Evolutionary conservation across 768 basidiomycete genomes (phyloP), one percentile per base, ranked within the genome.

Genomic region (Piloderma croceum): DNA sequence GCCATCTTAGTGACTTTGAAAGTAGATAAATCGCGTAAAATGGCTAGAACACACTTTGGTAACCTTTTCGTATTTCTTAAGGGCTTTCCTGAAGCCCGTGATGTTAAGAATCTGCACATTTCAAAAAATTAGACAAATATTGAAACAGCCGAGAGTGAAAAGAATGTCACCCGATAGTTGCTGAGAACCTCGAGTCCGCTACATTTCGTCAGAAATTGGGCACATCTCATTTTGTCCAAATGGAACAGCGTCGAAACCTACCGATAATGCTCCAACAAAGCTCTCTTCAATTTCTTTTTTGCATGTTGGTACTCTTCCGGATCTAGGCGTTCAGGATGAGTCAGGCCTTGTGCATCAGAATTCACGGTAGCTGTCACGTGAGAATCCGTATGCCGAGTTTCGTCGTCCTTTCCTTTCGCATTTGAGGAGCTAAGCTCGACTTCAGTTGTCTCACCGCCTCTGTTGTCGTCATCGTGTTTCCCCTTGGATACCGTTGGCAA

Each of bases 61-160:
- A 4, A 74, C 63, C 57, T 89, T 92, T 53, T 84, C 85, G 46
- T 88, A 91, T 58, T 90, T 91, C 63, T 85, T 90, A 42, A 91
- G 57, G 0, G 81, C 81, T 57, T 91, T 91, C 20, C 86, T 71
- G 58, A 96, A 91, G 2, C 94, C 96, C 1, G 89, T 87, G 7
- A 91, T 60, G 58, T 99, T 98, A 29, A 97, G 62, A 33, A 85
- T 78, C 83, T 90, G 47, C 7, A 18, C 21, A 33, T n/a, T 27
- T 11, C 19, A 19, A 20, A 9, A 12, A 40, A 22, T 22, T 23
- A 29, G 27, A 18, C 9, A 27, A 5, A 2, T 38, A 11, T n/a
- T 5, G 12, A 1, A 37, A 20, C 11, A 15, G 31, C 12, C 3
- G 6, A 31, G 3, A 56, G n/a, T 29, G 27, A 15, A 23, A 22